phyloP scores from a whole-genome alignment of 1,284 basidiomycete genomes.

The Microbotryum silenes-acaulis region DNA sequence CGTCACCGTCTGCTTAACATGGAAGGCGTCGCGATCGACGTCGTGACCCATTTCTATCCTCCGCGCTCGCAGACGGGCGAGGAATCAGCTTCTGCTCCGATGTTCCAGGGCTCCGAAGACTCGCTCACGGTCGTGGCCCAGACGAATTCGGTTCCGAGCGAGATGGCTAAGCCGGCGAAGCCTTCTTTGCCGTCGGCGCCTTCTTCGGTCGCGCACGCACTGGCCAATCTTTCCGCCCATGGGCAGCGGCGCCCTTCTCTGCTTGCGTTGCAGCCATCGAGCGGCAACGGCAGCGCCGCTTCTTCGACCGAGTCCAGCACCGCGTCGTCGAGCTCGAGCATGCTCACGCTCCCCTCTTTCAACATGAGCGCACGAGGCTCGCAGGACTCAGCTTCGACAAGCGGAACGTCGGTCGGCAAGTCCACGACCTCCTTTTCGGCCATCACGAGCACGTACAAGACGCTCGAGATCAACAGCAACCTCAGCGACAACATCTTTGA shows the following conservation, averaged over 20 bases:
- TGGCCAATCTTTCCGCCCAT: no score
- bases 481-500: constrained; percentile 54
- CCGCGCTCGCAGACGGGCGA: constrained; percentile 6
- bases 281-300: not conserved
- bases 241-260: no score
- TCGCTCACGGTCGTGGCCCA: constrained; percentile 20
- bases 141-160: constrained; percentile 12
- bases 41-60: constrained; percentile 35
- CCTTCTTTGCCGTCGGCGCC: not conserved
- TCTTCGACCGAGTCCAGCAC: not conserved
- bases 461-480: constrained; percentile 12
- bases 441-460: constrained; percentile 34
- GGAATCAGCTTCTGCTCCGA: not conserved
- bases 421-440: constrained; percentile 30
- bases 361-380: not conserved
- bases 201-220: not conserved
- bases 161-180: constrained; percentile 3
- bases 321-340: no score
- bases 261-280: constrained; percentile 3
- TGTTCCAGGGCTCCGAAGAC: no score
- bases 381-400: not conserved
- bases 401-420: constrained; percentile 4
- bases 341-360: no score
- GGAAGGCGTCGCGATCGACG: constrained; percentile 25
- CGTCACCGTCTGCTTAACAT: constrained; percentile 19